phyloP scores from a whole-genome alignment of 2,329 filamentous ascomycete genomes.

The Colletotrichum agaves region DNA sequence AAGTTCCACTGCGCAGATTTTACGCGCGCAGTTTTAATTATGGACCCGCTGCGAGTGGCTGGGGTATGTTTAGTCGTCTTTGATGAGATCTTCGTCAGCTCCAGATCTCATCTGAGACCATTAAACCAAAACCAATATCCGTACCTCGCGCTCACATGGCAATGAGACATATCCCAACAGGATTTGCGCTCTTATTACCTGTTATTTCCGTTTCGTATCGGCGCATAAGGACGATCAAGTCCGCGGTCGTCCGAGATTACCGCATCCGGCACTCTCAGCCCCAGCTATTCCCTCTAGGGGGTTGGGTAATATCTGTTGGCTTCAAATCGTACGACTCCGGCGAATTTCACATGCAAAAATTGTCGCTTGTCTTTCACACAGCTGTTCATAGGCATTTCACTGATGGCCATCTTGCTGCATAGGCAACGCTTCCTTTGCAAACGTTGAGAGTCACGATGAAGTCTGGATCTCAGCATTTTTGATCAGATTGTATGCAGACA shows the following conservation, averaged over 20 bases:
- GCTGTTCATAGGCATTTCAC: too few species aligned
- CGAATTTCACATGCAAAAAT: neutral
- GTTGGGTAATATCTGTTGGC: neutral
- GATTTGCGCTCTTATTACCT: neutral
- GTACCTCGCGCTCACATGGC: neutral
- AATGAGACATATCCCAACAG: neutral
- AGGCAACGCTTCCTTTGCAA: too few species aligned
- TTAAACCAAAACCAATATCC: neutral
- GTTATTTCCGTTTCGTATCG: neutral
- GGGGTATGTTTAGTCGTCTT: too few species aligned
- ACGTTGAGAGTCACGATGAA: too few species aligned
- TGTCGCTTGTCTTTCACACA: too few species aligned
- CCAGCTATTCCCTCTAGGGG: neutral
- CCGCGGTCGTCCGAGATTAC: neutral
- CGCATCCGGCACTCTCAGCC: neutral
- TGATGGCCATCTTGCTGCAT: too few species aligned
- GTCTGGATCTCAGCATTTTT: too few species aligned
- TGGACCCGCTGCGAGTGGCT: too few species aligned
- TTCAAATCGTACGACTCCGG: neutral
- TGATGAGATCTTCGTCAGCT: neutral
- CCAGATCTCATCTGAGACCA: neutral
- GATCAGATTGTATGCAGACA: too few species aligned
- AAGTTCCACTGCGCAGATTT: too few species aligned
- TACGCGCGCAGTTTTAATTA: too few species aligned
- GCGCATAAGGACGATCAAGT: neutral